These are phyloP conservation scores for Monosporascus sp. DNA, from an alignment of 2,329 filamentous ascomycete species.

Conservation along the genomic window DNA sequence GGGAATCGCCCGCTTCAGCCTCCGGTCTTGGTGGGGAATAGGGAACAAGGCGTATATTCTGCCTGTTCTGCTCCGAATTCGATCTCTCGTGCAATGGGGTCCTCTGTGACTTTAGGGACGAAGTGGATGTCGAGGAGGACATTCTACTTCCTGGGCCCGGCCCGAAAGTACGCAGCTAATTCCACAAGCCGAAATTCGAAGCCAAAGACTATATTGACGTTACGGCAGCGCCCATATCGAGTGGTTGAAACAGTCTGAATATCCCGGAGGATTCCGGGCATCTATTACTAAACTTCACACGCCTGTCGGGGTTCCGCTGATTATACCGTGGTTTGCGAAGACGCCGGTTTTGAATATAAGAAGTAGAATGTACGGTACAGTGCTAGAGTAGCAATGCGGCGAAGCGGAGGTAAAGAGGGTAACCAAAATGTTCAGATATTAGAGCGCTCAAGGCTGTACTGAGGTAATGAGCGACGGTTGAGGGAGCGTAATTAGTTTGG, in stretches of 20 bases:
- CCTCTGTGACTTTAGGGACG: conserved; percentile 18
- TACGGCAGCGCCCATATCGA: conserved; percentile 17
- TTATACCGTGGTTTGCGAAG: neutral
- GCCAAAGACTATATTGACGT: conserved; percentile 12
- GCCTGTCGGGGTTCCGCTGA: neutral
- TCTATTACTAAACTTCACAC: neutral
- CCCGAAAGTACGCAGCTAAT: conserved; percentile 11
- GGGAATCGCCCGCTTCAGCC: conserved; percentile 16
- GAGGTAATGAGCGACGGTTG: conserved; percentile 10
- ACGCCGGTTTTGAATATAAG: neutral
- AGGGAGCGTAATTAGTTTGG: conserved; percentile 15
- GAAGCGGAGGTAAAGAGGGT: conserved; percentile 7
- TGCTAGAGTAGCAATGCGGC: neutral
- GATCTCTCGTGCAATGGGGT: conserved; percentile 34
- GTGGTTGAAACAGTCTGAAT: no score
- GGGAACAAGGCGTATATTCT: conserved; percentile 43
- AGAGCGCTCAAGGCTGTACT: conserved; percentile 15
- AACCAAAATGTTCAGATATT: conserved; percentile 6
- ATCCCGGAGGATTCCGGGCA: neutral
- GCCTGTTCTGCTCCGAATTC: conserved; percentile 35
- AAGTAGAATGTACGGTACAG: neutral
- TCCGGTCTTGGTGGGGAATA: conserved; percentile 40
- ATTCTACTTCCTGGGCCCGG: conserved; percentile 22
- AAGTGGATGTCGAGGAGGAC: conserved; percentile 25
- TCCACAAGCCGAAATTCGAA: conserved; percentile 6